A percentile compares a stretch with the other conserved stretches of the same genome.
phyloP scores from a whole-genome alignment of 306 rosid genomes.

The Betula pendula region DNA sequence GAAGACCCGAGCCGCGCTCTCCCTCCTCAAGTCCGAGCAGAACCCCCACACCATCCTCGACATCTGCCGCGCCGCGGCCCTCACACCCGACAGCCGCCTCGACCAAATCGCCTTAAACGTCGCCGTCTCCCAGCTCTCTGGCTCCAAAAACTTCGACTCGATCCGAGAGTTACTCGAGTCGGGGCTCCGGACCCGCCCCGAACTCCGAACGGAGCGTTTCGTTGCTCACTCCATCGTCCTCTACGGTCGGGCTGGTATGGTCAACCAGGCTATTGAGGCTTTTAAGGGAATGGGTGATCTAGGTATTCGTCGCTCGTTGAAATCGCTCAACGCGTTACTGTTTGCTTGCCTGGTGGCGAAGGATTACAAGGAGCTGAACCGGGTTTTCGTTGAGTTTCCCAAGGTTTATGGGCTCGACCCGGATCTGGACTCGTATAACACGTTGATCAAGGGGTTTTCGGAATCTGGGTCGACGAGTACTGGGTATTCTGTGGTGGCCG shows the following conservation, averaged over 20 bases:
- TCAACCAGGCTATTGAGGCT: slow-evolving; percentile 53
- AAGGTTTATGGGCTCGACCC: slow-evolving; percentile 51
- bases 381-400: slow-evolving; percentile 65
- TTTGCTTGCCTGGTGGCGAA: slow-evolving; percentile 57
- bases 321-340: slow-evolving; percentile 63
- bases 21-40: slow-evolving; percentile 60
- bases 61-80: slow-evolving; percentile 74
- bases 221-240: slow-evolving; percentile 63
- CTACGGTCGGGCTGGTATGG: slow-evolving; percentile 79
- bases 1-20: slow-evolving; percentile 54
- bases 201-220: slow-evolving; percentile 64
- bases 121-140: slow-evolving; percentile 65
- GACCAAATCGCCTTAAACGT: slow-evolving; percentile 65
- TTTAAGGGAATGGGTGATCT: slow-evolving; percentile 46
- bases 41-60: slow-evolving; percentile 66
- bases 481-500: slow-evolving; percentile 60
- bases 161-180: slow-evolving; percentile 58
- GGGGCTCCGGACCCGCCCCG: slow-evolving; percentile 53
- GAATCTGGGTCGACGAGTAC: slow-evolving; percentile 62
- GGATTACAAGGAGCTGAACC: slow-evolving; percentile 55
- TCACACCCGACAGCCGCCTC: slow-evolving; percentile 63
- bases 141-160: slow-evolving; percentile 51
- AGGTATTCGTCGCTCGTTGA: slow-evolving; percentile 46
- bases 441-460: slow-evolving; percentile 57
- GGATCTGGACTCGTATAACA: slow-evolving; percentile 60